A percentile compares a stretch with the other conserved stretches of the same genome.
Conservation (phyloP, 1,284 basidiomycete genomes). For the Termitomyces sp. region DNA sequence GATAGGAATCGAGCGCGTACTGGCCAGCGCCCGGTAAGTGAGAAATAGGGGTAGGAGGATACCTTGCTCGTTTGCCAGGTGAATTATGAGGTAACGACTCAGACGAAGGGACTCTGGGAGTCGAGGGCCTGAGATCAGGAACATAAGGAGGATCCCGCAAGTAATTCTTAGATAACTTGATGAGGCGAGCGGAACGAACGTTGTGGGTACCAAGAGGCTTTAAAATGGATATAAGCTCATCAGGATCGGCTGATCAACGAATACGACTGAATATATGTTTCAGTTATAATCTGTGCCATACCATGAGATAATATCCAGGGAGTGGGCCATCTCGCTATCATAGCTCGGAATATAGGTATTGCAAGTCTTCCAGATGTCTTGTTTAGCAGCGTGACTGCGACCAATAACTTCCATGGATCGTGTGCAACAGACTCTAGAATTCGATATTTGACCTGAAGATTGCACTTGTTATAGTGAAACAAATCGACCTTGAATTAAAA, state of each 20-base stretch:
- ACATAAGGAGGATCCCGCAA: slow-evolving; percentile 36
- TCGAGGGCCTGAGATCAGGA: slow-evolving; percentile 29
- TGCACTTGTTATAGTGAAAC: neutral
- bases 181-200: slow-evolving; percentile 46
- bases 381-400: slow-evolving; percentile 52
- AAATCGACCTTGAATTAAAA: slow-evolving; percentile 38
- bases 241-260: slow-evolving; percentile 24
- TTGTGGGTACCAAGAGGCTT: slow-evolving; percentile 50
- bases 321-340: slow-evolving; percentile 49
- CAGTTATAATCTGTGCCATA: slow-evolving; percentile 18
- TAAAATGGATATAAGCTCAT: slow-evolving; percentile 39
- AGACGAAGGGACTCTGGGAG: slow-evolving; percentile 3
- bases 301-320: slow-evolving; percentile 48
- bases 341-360: slow-evolving; percentile 50
- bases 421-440: slow-evolving; percentile 39
- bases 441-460: neutral
- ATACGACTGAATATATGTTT: neutral
- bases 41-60: slow-evolving; percentile 43
- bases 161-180: slow-evolving; percentile 43
- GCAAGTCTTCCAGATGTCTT: slow-evolving; percentile 50
- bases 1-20: slow-evolving; percentile 65
- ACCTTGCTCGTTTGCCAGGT: slow-evolving; percentile 21
- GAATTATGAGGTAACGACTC: neutral
- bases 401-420: slow-evolving; percentile 51
- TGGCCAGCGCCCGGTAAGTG: slow-evolving; percentile 54